Conservation (phyloP, 2,329 filamentous ascomycete genomes). For the Cladobotryum mycophilum region DNA sequence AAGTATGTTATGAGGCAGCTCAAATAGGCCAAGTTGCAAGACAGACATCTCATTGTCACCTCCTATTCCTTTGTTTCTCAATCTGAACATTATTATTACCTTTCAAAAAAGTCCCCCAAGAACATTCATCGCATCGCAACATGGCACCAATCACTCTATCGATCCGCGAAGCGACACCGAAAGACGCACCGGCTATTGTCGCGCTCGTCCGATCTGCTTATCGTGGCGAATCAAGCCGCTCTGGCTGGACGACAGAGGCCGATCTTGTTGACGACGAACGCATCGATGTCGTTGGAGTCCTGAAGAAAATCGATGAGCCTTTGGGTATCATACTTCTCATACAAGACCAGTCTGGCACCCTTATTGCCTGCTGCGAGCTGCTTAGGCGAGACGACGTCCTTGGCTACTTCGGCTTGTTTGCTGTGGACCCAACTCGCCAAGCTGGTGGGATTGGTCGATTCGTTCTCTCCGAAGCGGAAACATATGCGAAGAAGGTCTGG, state of each 20-base stretch:
- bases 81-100: too few relatives aligned
- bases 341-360: constrained; percentile 19
- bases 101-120: too few relatives aligned
- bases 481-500: constrained; percentile 21
- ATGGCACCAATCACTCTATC: constrained; percentile 21
- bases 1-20: too few relatives aligned
- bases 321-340: constrained; percentile 32
- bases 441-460: constrained; percentile 37
- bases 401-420: constrained; percentile 33
- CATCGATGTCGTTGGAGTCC: constrained; percentile 32
- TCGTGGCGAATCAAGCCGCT: constrained; percentile 34
- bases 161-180: constrained; percentile 29
- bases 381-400: constrained; percentile 20
- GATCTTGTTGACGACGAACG: constrained; percentile 37
- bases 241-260: constrained; percentile 43
- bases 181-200: constrained; percentile 28
- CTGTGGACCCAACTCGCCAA: constrained; percentile 38
- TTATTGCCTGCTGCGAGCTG: constrained; percentile 42
- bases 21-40: too few relatives aligned
- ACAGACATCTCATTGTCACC: too few relatives aligned
- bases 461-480: constrained; percentile 37
- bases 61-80: too few relatives aligned
- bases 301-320: constrained; percentile 34
- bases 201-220: constrained; percentile 38
- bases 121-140: too few relatives aligned